Conservation (phyloP, 2,329 filamentous ascomycete genomes). For the Fusarium brevicatenulatum region DNA sequence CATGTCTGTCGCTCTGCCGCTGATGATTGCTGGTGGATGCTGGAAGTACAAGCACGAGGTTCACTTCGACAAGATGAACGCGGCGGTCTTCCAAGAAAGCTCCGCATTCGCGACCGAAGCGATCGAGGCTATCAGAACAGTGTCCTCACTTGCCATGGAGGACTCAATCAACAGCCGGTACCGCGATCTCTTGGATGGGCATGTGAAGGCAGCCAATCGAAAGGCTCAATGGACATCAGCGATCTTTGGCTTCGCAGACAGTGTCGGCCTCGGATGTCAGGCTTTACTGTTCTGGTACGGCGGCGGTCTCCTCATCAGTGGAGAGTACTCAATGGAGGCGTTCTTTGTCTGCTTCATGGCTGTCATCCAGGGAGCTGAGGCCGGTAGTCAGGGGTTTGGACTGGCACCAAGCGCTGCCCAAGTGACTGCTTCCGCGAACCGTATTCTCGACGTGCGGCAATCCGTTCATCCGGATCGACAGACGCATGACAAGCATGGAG, state of each 20-base stretch:
- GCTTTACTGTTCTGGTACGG: conserved; percentile 67
- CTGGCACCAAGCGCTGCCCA: conserved; percentile 37
- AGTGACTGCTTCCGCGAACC: conserved; percentile 32
- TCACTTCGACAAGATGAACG: conserved; percentile 67
- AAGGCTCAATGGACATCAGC: conserved; percentile 48
- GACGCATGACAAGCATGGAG: fast-evolving
- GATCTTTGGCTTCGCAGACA: conserved; percentile 52
- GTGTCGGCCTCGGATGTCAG: conserved; percentile 51
- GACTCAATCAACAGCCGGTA: conserved; percentile 59
- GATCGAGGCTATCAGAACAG: conserved; percentile 71
- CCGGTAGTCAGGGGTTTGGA: conserved; percentile 22
- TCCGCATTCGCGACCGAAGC: conserved; percentile 72
- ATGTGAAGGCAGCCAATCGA: conserved; percentile 46
- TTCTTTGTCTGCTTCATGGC: conserved; percentile 67
- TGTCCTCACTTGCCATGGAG: conserved; percentile 69
- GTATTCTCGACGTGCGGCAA: conserved; percentile 45
- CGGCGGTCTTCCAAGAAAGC: conserved; percentile 66
- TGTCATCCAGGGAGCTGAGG: conserved; percentile 63
- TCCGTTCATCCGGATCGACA: conserved; percentile 3
- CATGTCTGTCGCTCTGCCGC: conserved; percentile 49
- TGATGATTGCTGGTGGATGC: conserved; percentile 49
- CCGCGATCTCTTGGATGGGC: conserved; percentile 48
- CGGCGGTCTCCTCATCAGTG: conserved; percentile 35
- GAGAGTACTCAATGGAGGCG: conserved; percentile 51
- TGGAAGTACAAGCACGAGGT: conserved; percentile 58